Base-by-base conservation (phyloP, 176 grass and related monocot genomes). In the Eragrostis curvula region DNA sequence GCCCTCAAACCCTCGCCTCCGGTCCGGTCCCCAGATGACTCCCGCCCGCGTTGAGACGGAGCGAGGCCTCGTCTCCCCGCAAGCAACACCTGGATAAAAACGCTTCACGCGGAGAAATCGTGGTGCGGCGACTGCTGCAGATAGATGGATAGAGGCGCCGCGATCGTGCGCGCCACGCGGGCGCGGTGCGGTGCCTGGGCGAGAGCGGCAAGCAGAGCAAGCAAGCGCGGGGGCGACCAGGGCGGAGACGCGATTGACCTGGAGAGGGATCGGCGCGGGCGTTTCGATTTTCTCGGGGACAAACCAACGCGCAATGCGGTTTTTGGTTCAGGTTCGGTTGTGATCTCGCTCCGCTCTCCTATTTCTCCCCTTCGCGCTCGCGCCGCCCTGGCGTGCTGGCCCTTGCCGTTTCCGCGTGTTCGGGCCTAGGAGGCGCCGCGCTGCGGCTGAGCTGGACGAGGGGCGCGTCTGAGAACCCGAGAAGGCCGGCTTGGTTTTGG, bases 401-500 rank as follows among this genome's bases (percentile, higher is more conserved):
- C 21, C 1, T 17, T 28, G 9, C 15, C 29, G n/a, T 67, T 27
- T 41, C 47, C 16, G 21, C 18, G 40, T 46, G 50, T 14, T 48
- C 32, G n/a, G 30, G 30, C 51, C 51, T 42, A 5, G 17, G 73
- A 0, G 20, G 36, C 53, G 52, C 21, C 36, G 36, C 36, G 36
- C 52, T 12, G 58, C 9, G 3, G 51, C 17, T 52, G 72, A 83
- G 66, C 66, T 87, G 85, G 71, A 41, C n/a, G 30, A 0, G n/a
- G 70, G n/a, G 43, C 11, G 62, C 53, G 59, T 36, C 81, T 76
- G 89, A 87, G 88, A 82, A 82, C 75, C 84, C 87, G 78, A 87
- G 87, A 82, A 73, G 85, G 91, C 84, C 88, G 62, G 77, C 45
- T 48, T 52, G 30, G 18, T 21, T 21, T 56, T 25, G 24, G 64